Percentiles rank a stretch among this genome's conserved stretches.
Evolutionary conservation across 805 yeast species (phyloP).

Genomic region (Jamesozyma lodderae): DNA sequence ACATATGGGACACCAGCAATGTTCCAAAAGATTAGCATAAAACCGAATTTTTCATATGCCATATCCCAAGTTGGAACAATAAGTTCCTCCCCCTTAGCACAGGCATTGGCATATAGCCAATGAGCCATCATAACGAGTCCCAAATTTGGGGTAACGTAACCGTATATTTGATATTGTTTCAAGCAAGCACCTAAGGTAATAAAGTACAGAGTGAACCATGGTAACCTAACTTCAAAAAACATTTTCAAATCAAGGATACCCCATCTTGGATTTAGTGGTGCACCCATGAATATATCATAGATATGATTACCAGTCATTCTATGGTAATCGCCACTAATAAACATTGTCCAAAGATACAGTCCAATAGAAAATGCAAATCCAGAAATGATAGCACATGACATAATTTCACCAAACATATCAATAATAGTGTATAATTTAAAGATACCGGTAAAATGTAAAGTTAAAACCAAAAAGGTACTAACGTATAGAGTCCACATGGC

Average conservation of each 20-base stretch:
- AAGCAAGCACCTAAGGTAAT: slow-evolving; percentile 64
- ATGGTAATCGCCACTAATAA: slow-evolving; percentile 66
- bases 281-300: slow-evolving; percentile 94
- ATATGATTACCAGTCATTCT: slow-evolving; percentile 85
- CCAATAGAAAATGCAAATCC: slow-evolving; percentile 64
- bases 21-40: slow-evolving; percentile 97
- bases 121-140: slow-evolving; percentile 69
- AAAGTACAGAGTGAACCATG: slow-evolving; percentile 88
- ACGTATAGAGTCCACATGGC: slow-evolving; percentile 80
- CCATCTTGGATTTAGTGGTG: slow-evolving; percentile 90
- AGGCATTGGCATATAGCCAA: slow-evolving; percentile 92
- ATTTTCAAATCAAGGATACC: slow-evolving; percentile 90
- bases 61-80: slow-evolving; percentile 99
- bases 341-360: slow-evolving; percentile 60
- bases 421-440: slow-evolving; percentile 68
- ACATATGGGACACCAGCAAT: slow-evolving; percentile 98
- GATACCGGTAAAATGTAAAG: slow-evolving; percentile 62
- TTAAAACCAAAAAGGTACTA: slow-evolving; percentile 47
- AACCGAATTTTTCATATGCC: slow-evolving; percentile 99
- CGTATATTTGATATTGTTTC: slow-evolving; percentile 75
- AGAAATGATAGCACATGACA: slow-evolving; percentile 79
- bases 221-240: slow-evolving; percentile 95
- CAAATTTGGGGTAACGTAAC: slow-evolving; percentile 70
- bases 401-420: slow-evolving; percentile 81
- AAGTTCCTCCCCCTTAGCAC: slow-evolving; percentile 95